Conservation (phyloP, 345 rosid species). For the Excoecaria cochinchinensis region DNA sequence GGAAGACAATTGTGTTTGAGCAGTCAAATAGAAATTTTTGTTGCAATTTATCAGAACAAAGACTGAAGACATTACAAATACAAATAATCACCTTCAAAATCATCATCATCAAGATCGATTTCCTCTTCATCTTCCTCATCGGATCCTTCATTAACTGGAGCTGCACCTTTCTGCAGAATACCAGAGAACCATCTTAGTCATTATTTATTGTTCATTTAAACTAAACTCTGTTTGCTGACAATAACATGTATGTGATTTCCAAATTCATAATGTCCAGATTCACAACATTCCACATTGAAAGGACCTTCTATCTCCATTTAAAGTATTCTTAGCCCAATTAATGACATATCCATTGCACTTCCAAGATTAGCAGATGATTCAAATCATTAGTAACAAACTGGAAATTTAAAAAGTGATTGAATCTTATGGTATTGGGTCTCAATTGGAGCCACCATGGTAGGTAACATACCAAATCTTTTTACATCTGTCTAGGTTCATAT, state of each 20-base stretch:
- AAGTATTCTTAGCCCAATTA: background rate
- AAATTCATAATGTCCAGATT: background rate
- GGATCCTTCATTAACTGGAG: constrained; percentile 45
- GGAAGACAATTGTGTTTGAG: background rate
- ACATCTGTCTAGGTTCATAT: background rate
- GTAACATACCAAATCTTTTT: background rate
- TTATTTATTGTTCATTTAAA: background rate
- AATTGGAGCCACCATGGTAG: background rate
- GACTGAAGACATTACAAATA: background rate
- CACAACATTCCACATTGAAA: background rate
- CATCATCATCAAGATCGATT: constrained; percentile 83
- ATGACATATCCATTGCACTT: background rate
- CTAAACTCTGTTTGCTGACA: background rate
- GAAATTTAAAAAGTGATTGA: background rate
- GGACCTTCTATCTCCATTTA: background rate
- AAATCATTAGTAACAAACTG: background rate
- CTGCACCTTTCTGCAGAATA: constrained; percentile 69
- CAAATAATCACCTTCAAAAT: constrained; percentile 70
- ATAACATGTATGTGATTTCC: background rate
- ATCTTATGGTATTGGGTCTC: background rate
- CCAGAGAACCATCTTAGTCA: constrained; percentile 8
- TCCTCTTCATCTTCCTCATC: constrained; percentile 89
- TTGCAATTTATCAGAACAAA: background rate
- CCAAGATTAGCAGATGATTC: background rate
- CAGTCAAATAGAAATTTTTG: background rate